A percentile compares a stretch with the other conserved stretches of the same genome.
These are phyloP conservation scores for Pleurotus citrinopileatus DNA, from an alignment of 768 basidiomycete species.

Conservation along the genomic window DNA sequence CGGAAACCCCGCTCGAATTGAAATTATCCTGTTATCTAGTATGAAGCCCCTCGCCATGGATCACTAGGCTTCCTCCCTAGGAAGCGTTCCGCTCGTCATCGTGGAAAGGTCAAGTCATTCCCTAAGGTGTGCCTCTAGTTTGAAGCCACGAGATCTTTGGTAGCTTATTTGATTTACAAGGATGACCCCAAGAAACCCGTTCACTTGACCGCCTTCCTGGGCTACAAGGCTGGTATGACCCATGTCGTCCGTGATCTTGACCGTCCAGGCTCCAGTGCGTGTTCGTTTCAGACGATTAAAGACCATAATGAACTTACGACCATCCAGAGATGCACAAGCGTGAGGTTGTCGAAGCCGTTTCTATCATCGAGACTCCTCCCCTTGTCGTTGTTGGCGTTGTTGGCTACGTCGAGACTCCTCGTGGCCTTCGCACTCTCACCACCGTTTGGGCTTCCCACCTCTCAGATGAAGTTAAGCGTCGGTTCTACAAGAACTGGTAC, in stretches of 20 bases:
- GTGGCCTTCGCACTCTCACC: slow-evolving; percentile 96
- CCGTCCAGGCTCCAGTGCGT: slow-evolving; percentile 97
- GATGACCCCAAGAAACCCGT: slow-evolving; percentile 99
- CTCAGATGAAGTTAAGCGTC: slow-evolving; percentile 95
- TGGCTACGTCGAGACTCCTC: slow-evolving; percentile 99
- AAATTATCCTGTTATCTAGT: slow-evolving; percentile 45
- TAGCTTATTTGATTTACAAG: slow-evolving; percentile 38
- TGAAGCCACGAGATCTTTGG: not conserved
- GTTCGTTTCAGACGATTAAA: not conserved
- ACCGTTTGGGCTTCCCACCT: slow-evolving; percentile 99
- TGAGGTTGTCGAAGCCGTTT: slow-evolving; percentile 97
- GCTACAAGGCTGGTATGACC: slow-evolving; percentile 99
- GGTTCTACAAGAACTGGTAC: slow-evolving; percentile 99
- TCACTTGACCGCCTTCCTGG: slow-evolving; percentile 97
- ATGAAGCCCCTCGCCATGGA: slow-evolving; percentile 97
- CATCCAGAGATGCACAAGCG: slow-evolving; percentile 99
- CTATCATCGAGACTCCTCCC: slow-evolving; percentile 94
- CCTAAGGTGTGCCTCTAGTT: slow-evolving; percentile 68
- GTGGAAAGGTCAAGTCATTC: slow-evolving; percentile 99
- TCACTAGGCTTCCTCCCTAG: slow-evolving; percentile 96
- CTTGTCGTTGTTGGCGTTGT: slow-evolving; percentile 97
- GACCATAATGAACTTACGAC: not conserved
- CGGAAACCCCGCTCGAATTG: slow-evolving; percentile 21
- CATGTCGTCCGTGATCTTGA: slow-evolving; percentile 99
- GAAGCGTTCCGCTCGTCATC: slow-evolving; percentile 95